Percentiles rank a stretch among this genome's conserved stretches.
phyloP scores from a whole-genome alignment of 345 rosid genomes.

The Brassica incana region DNA sequence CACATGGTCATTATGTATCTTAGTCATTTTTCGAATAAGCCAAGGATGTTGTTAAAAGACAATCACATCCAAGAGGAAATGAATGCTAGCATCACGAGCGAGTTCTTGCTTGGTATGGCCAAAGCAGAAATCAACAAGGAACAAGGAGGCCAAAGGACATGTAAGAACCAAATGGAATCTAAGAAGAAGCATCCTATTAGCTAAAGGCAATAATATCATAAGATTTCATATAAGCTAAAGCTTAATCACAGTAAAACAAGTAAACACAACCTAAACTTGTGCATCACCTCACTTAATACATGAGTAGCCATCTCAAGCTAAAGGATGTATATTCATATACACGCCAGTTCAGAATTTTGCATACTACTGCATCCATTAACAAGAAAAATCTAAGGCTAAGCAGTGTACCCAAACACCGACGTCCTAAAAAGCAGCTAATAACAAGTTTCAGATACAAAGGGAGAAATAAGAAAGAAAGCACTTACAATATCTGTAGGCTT shows the following conservation, averaged over 20 bases:
- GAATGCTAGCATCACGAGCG: conserved; percentile 19
- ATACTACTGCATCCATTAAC: neutral
- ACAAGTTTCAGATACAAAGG: conserved; percentile 2
- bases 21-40: neutral
- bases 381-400: conserved; percentile 2
- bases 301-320: neutral
- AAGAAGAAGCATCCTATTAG: conserved; percentile 18
- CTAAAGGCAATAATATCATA: conserved; percentile 15
- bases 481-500: conserved; percentile 91
- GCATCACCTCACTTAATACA: neutral
- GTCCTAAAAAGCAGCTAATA: neutral
- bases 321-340: neutral
- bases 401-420: neutral
- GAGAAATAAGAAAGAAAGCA: neutral
- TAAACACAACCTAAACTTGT: neutral
- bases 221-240: neutral
- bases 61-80: neutral
- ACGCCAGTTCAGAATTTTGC: neutral
- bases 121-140: conserved; percentile 15
- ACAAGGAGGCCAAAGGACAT: neutral
- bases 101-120: conserved; percentile 8
- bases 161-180: conserved; percentile 21
- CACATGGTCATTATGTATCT: neutral
- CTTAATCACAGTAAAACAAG: conserved; percentile 8
- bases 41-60: neutral